phyloP scores from a whole-genome alignment of 441 rosid genomes.

The Pelargonium australe region DNA sequence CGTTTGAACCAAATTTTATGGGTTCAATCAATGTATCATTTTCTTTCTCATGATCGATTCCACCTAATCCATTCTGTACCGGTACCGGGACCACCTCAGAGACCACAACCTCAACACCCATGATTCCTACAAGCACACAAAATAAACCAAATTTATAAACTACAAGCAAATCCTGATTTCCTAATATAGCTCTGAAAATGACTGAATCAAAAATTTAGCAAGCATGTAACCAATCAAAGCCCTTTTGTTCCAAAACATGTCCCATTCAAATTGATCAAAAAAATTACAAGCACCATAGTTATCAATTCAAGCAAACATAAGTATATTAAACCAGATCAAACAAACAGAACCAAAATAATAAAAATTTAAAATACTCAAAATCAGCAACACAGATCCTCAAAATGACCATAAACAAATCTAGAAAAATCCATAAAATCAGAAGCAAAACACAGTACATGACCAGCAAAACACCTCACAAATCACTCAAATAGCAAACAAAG shows the following conservation, averaged over 20 bases:
- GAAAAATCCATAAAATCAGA: background rate
- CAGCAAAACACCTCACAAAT: background rate
- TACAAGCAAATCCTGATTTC: no score
- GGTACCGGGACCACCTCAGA: slow-evolving; percentile 47
- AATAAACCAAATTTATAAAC: no score
- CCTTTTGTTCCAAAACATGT: background rate
- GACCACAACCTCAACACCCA: slow-evolving; percentile 58
- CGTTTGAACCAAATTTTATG: slow-evolving; percentile 43
- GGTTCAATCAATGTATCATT: slow-evolving; percentile 40
- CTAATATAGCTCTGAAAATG: no score
- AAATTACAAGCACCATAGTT: background rate
- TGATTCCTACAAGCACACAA: slow-evolving; percentile 10
- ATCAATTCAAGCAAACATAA: slow-evolving; percentile 1
- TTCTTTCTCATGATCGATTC: slow-evolving; percentile 33
- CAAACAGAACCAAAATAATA: background rate
- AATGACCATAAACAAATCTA: background rate
- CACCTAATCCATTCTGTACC: slow-evolving; percentile 28
- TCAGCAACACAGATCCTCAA: no score
- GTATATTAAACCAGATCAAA: background rate
- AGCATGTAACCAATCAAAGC: no score
- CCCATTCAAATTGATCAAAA: background rate
- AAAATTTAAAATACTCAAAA: no score
- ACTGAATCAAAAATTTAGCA: no score
- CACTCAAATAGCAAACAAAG: background rate
- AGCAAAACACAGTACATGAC: background rate